These are phyloP conservation scores for Dissophora globulifera DNA, from an alignment of 192 early-diverging fungal genomes.

Conservation along the genomic window DNA sequence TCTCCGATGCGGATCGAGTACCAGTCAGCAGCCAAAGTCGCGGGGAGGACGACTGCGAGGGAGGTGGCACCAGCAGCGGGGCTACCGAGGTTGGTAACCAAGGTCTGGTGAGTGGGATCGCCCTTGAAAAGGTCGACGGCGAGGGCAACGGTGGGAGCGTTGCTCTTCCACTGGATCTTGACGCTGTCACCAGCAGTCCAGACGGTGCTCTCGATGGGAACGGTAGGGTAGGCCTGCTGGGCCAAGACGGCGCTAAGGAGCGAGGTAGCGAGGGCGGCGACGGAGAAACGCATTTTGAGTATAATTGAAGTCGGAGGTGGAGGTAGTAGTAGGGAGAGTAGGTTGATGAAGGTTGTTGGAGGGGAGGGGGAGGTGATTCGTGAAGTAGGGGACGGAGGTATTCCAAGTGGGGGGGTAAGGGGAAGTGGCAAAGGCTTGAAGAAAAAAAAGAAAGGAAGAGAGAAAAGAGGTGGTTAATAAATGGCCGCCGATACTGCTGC, in stretches of 20 bases:
- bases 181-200: constrained; percentile 13
- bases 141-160: constrained; percentile 7
- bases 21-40: constrained; percentile 21
- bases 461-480: too few species aligned
- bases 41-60: constrained; percentile 16
- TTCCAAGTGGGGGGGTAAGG: constrained; percentile 27
- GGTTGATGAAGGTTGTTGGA: neutral
- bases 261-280: constrained; percentile 14
- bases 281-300: constrained; percentile 45
- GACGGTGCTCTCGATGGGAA: constrained; percentile 18
- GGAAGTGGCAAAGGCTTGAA: constrained; percentile 17
- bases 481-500: too few species aligned
- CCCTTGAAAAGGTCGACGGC: constrained; percentile 29
- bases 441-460: constrained; percentile 12
- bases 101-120: constrained; percentile 25
- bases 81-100: constrained; percentile 9
- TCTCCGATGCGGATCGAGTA: constrained; percentile 47
- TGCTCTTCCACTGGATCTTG: constrained; percentile 26
- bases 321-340: neutral
- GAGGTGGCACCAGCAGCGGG: constrained; percentile 12
- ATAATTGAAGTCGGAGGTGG: neutral
- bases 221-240: constrained; percentile 43
- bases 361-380: neutral
- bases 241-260: constrained; percentile 34
- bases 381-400: constrained; percentile 21